Evolutionary conservation across 257 asterid species (phyloP).

Genomic region (Agastache rugosa): DNA sequence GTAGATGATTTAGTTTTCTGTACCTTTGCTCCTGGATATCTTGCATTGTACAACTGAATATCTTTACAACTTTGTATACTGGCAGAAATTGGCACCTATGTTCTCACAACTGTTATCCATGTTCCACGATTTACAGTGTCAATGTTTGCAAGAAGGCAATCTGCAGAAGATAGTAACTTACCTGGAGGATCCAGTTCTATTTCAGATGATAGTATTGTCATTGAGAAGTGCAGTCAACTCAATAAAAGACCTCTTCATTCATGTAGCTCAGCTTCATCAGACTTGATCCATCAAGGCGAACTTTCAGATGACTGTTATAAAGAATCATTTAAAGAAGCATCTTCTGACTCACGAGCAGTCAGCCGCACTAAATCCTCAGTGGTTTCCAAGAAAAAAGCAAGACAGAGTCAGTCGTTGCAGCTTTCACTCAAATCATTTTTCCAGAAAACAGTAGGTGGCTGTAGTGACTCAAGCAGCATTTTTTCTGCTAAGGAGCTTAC

Average conservation of each 20-base stretch:
- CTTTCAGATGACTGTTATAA: slow-evolving; percentile 38
- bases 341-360: slow-evolving; percentile 28
- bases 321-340: slow-evolving; percentile 39
- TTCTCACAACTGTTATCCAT: slow-evolving; percentile 29
- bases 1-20: not conserved
- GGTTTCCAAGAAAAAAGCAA: slow-evolving; percentile 63
- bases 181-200: slow-evolving; percentile 50
- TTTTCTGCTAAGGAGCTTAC: slow-evolving; percentile 46
- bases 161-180: slow-evolving; percentile 50
- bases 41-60: slow-evolving; percentile 4
- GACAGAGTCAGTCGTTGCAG: slow-evolving; percentile 69
- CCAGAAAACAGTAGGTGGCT: slow-evolving; percentile 49
- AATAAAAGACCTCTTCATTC: slow-evolving; percentile 42
- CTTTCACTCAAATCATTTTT: slow-evolving; percentile 88
- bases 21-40: slow-evolving; percentile 7
- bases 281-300: slow-evolving; percentile 36
- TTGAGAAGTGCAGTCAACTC: slow-evolving; percentile 46
- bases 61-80: not conserved
- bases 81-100: not conserved
- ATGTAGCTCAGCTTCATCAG: slow-evolving; percentile 42
- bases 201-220: slow-evolving; percentile 41
- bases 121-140: slow-evolving; percentile 61
- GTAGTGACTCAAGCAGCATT: slow-evolving; percentile 37
- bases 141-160: slow-evolving; percentile 66
- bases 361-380: slow-evolving; percentile 44